A percentile compares a stretch with the other conserved stretches of the same genome.
These are phyloP conservation scores for Prunus persica DNA, from an alignment of 306 rosid genomes.

Conservation along the genomic window Prunus_persica_NCBIv2 NC_034011.1:25917501-25918000, in stretches of 20 bases:
- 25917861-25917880: neutral
- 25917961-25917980: conserved; percentile 49
- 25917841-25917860: neutral
- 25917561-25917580: conserved; percentile 52
- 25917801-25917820: conserved; percentile 49
- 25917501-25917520: conserved; percentile 73
- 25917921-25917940: conserved; percentile 45
- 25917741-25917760: conserved; percentile 58
- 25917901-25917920: neutral
- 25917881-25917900: no score
- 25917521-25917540: conserved; percentile 49
- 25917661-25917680: conserved; percentile 56
- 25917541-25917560: conserved; percentile 26
- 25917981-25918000: conserved; percentile 64
- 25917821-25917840: neutral
- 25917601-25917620: conserved; percentile 79
- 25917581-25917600: conserved; percentile 67
- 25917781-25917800: conserved; percentile 70
- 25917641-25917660: conserved; percentile 62
- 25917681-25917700: conserved; percentile 61
- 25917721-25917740: conserved; percentile 77
- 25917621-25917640: conserved; percentile 46
- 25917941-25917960: conserved; percentile 90
- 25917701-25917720: conserved; percentile 63
- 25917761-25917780: conserved; percentile 67